phyloP scores from a whole-genome alignment of 352 stramenopile species.

The Phytophthora tubulina region DNA sequence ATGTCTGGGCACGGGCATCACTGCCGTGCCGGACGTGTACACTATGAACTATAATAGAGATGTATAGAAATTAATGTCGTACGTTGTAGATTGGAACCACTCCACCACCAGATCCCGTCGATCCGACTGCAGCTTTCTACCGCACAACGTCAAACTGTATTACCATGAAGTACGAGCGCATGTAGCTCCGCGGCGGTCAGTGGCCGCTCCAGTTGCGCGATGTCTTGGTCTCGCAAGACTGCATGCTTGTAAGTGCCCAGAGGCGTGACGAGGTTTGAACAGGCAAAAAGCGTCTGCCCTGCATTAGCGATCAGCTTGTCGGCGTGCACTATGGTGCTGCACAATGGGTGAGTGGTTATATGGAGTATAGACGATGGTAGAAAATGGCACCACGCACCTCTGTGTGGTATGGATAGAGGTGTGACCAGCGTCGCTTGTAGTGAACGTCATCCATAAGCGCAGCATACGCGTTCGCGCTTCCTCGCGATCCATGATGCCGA shows the following conservation, averaged over 20 bases:
- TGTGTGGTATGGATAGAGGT: constrained; percentile 65
- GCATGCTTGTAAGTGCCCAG: constrained; percentile 75
- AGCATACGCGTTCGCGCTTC: constrained; percentile 66
- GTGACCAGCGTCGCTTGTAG: constrained; percentile 13
- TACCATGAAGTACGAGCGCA: constrained; percentile 30
- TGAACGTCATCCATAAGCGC: constrained; percentile 57
- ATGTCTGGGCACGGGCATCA: constrained; percentile 17
- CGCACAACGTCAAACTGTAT: neutral
- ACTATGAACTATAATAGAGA: constrained; percentile 27
- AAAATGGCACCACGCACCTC: constrained; percentile 34
- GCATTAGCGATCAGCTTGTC: constrained; percentile 57
- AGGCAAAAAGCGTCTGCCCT: constrained; percentile 74
- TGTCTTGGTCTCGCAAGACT: constrained; percentile 63
- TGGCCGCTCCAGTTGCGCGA: constrained; percentile 56
- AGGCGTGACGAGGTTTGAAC: constrained; percentile 64
- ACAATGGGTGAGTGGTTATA: too few species aligned
- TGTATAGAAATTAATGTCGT: constrained; percentile 23
- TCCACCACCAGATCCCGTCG: neutral
- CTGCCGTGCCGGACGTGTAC: constrained; percentile 21
- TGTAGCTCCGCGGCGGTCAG: constrained; percentile 46
- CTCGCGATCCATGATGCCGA: constrained; percentile 48
- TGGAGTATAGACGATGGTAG: too few species aligned
- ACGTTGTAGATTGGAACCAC: constrained; percentile 29
- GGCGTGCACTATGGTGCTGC: constrained; percentile 60
- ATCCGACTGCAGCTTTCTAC: neutral